Percentiles rank a stretch among this genome's conserved stretches.
These are phyloP conservation scores for Candida pseudoviswanathii DNA, from an alignment of 1,139 yeast species.

Conservation along the genomic window DNA sequence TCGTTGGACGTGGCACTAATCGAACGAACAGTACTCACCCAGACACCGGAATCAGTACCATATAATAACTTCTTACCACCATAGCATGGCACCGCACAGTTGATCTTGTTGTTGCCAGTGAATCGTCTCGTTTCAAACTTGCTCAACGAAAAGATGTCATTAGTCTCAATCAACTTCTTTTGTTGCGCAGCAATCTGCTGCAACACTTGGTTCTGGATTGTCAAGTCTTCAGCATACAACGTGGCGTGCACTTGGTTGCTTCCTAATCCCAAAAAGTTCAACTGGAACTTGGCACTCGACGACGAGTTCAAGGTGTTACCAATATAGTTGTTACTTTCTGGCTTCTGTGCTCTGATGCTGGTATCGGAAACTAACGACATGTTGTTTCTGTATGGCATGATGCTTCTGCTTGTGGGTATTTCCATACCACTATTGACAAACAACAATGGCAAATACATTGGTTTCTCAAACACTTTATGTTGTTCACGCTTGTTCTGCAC, in stretches of 20 bases:
- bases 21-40: slow-evolving; percentile 65
- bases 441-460: slow-evolving; percentile 85
- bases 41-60: slow-evolving; percentile 92
- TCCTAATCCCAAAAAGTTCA: slow-evolving; percentile 49
- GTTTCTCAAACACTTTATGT: slow-evolving; percentile 88
- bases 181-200: slow-evolving; percentile 83
- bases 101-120: slow-evolving; percentile 70
- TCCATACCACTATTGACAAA: slow-evolving; percentile 79
- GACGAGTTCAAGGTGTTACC: slow-evolving; percentile 29
- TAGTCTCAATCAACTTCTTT: slow-evolving; percentile 63
- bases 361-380: slow-evolving; percentile 46
- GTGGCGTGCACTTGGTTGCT: slow-evolving; percentile 47
- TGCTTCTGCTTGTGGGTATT: slow-evolving; percentile 61
- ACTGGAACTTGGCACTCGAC: slow-evolving; percentile 45
- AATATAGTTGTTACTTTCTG: slow-evolving; percentile 28
- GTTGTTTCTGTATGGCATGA: slow-evolving; percentile 36
- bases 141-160: slow-evolving; percentile 79
- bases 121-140: slow-evolving; percentile 76
- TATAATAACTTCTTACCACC: slow-evolving; percentile 90
- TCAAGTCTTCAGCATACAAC: slow-evolving; percentile 50
- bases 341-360: slow-evolving; percentile 32
- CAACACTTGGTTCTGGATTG: slow-evolving; percentile 76
- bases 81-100: slow-evolving; percentile 92
- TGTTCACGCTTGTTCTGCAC: slow-evolving; percentile 89
- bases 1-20: slow-evolving; percentile 47